These are phyloP conservation scores for Kalanchoe fedtschenkoi DNA, from an alignment of 164 flowering plant species.

Conservation along the genomic window DNA sequence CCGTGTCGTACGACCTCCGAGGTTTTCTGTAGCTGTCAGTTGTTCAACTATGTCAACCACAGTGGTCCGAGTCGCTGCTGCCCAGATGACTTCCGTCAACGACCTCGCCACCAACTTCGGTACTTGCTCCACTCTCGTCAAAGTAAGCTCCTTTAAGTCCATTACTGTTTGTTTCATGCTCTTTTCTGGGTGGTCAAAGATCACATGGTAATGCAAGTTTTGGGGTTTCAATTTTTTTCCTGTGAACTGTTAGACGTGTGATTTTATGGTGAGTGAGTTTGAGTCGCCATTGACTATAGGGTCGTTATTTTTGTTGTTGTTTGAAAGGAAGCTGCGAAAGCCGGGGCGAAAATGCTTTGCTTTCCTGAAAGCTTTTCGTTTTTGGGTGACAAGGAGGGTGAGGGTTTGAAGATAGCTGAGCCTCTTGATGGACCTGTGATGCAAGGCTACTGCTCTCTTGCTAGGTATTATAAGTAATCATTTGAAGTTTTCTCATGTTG, in stretches of 20 bases:
- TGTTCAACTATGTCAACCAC: conserved; percentile 34
- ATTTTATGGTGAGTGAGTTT: too few relatives aligned
- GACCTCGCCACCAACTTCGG: conserved; percentile 68
- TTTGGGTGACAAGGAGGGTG: conserved; percentile 52
- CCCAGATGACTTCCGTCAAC: conserved; percentile 88
- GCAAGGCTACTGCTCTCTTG: conserved; percentile 72
- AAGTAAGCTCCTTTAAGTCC: conserved; percentile 24
- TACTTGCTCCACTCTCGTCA: conserved; percentile 73
- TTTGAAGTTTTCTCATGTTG: neutral
- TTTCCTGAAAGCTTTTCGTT: conserved; percentile 83
- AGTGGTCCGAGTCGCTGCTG: conserved; percentile 62
- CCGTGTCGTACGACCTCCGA: neutral
- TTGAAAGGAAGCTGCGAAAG: conserved; percentile 72
- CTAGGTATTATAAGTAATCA: conserved; percentile 33
- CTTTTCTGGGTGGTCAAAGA: neutral
- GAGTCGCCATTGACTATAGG: neutral
- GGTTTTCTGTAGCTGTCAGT: conserved; percentile 7
- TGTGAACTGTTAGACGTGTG: neutral
- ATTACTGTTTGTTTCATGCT: neutral
- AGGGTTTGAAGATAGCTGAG: conserved; percentile 63
- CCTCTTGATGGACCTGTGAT: conserved; percentile 80
- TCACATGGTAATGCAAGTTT: neutral
- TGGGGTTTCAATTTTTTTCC: neutral
- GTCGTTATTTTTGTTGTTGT: neutral
- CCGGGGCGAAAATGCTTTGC: conserved; percentile 80